These are phyloP conservation scores for Leccinum subtestaceum DNA, from an alignment of 768 basidiomycete species.

Conservation along the genomic window DNA sequence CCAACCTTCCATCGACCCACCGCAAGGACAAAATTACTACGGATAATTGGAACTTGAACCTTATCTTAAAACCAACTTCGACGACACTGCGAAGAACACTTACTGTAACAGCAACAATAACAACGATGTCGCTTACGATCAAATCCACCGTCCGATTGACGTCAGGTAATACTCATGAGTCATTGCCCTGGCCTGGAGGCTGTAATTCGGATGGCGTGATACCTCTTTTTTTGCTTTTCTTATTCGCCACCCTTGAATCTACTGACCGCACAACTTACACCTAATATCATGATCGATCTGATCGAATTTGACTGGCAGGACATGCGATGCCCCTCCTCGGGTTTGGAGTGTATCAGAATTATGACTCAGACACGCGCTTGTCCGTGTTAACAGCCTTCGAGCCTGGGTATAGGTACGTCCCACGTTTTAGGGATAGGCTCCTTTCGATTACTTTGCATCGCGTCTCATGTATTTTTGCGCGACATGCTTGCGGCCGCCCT, in stretches of 20 bases:
- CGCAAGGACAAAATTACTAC: no score
- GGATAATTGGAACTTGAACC: no score
- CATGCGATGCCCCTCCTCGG: slow-evolving; percentile 62
- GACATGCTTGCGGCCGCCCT: slow-evolving; percentile 27
- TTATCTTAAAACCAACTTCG: no score
- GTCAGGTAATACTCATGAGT: slow-evolving; percentile 29
- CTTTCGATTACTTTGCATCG: not conserved
- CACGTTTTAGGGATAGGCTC: not conserved
- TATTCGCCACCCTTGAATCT: not conserved
- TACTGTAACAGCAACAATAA: not conserved
- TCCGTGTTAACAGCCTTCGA: slow-evolving; percentile 62
- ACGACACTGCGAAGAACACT: no score
- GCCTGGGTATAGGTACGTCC: slow-evolving; percentile 57
- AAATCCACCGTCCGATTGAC: slow-evolving; percentile 32
- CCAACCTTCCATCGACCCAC: no score
- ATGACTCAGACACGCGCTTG: slow-evolving; percentile 40
- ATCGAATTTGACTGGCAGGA: slow-evolving; percentile 34
- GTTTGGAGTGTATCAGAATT: slow-evolving; percentile 70
- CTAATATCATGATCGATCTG: not conserved
- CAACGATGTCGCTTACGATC: slow-evolving; percentile 29
- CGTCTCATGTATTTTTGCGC: not conserved
- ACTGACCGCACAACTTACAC: not conserved
- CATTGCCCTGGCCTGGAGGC: not conserved
- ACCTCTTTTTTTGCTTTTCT: not conserved
- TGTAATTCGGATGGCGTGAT: not conserved